Percentiles rank a stretch among this genome's conserved stretches.
phyloP scores from a whole-genome alignment of 805 yeast species.

The Wickerhamomyces ciferrii region DNA sequence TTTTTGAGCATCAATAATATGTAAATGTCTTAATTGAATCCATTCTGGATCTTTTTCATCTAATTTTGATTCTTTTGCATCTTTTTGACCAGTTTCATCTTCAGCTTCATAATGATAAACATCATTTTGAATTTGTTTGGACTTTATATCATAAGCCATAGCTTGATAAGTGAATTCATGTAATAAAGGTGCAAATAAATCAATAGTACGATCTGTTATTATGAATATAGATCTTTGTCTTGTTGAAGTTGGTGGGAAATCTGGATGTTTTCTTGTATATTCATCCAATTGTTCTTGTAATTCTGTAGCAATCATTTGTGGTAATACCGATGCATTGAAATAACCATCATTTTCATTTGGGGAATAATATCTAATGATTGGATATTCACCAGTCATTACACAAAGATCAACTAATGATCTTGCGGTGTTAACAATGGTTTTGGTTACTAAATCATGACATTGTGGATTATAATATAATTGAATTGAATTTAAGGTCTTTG shows the following conservation, averaged over 20 bases:
- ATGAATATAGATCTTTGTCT: constrained; percentile 72
- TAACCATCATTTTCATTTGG: constrained; percentile 42
- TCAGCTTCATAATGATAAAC: constrained; percentile 51
- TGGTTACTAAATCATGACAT: constrained; percentile 56
- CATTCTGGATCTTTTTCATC: constrained; percentile 67
- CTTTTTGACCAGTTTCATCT: constrained; percentile 43
- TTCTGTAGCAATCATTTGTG: constrained; percentile 64
- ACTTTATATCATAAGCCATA: constrained; percentile 74
- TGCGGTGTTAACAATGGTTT: constrained; percentile 55
- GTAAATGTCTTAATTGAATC: constrained; percentile 65
- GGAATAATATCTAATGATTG: constrained; percentile 71
- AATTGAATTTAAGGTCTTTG: constrained; percentile 57
- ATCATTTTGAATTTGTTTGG: constrained; percentile 35
- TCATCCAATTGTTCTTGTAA: constrained; percentile 71
- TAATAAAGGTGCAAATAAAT: constrained; percentile 73
- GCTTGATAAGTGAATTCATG: constrained; percentile 94
- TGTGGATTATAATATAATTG: constrained; percentile 66
- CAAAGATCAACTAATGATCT: constrained; percentile 65
- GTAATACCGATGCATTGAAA: constrained; percentile 52
- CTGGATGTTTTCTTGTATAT: constrained; percentile 63
- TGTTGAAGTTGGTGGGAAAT: constrained; percentile 53
- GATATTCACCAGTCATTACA: constrained; percentile 81
- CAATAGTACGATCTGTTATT: constrained; percentile 80
- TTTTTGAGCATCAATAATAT: constrained; percentile 71
- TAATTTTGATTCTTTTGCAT: constrained; percentile 41